phyloP scores from a whole-genome alignment of 768 basidiomycete genomes.

The Rhodotorula toruloides region DNA sequence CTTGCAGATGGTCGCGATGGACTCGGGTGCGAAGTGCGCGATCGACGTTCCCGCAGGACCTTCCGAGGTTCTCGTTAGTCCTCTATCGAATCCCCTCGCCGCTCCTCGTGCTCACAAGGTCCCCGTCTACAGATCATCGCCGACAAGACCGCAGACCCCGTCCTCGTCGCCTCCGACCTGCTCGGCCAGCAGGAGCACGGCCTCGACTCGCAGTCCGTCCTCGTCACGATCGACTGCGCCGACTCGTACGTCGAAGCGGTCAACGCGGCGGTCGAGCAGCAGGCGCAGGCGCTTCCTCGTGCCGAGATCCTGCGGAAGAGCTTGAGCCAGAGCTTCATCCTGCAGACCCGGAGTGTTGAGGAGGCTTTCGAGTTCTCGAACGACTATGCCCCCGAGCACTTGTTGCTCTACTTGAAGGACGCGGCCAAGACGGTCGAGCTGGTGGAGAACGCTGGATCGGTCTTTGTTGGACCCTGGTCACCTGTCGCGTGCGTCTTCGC shows the following conservation, averaged over 20 bases:
- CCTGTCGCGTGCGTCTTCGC: conserved; percentile 71
- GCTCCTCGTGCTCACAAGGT: background rate
- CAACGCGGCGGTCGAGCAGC: conserved; percentile 65
- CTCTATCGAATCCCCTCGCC: background rate
- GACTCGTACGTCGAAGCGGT: conserved; percentile 52
- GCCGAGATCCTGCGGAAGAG: conserved; percentile 87
- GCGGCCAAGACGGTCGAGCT: conserved; percentile 60
- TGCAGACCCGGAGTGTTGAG: conserved; percentile 60
- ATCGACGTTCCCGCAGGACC: conserved; percentile 99
- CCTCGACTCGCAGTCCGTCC: conserved; percentile 93
- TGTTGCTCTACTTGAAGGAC: conserved; percentile 79
- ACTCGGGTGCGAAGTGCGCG: conserved; percentile 88
- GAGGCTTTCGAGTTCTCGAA: conserved; percentile 87
- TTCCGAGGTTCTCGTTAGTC: conserved; percentile 84
- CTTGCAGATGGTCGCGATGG: conserved; percentile 76
- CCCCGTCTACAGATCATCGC: conserved; percentile 71
- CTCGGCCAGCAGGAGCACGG: conserved; percentile 98
- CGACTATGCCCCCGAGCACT: conserved; percentile 96
- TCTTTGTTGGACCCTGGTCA: conserved; percentile 90
- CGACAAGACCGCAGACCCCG: conserved; percentile 75
- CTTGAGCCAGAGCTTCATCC: conserved; percentile 82
- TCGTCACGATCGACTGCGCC: conserved; percentile 71
- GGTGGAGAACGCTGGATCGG: conserved; percentile 89
- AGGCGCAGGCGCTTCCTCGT: conserved; percentile 78
- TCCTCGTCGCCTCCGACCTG: conserved; percentile 92